Evolutionary conservation across 73 alveolate genomes (phyloP), one percentile per base, ranked within the genome.

Genomic region (Breviolum minutum): DNA sequence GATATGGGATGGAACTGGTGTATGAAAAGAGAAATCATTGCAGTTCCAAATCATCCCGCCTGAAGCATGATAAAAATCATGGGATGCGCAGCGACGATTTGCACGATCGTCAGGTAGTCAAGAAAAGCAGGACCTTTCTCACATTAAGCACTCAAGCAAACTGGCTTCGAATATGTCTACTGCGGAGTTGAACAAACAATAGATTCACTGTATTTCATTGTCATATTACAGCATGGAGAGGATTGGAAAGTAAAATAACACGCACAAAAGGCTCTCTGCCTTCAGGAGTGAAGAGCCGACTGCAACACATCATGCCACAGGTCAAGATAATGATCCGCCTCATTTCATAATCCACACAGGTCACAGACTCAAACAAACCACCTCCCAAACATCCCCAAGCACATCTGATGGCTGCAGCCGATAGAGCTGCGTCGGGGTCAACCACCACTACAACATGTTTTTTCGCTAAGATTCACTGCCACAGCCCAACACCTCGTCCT

Each of bases 261-360:
- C 54, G 5, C 54, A 40, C 54, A 40, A 40, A 40, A 40, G 54
- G 54, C 54, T 40, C 54, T 40, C 54, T 26, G 63, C 94, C 96
- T 74, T 90, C 96, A 11, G 96, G 96, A 9, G 96, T 90, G 30
- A 74, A 54, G 63, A 90, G 32, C 54, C 96, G 86, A 74, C 96
- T 90, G 96, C 96, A 90, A 68, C 96, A 90, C 96, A 90, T 90
- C 96, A 90, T 90, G 87, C 96, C 96, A 26, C 96, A 90, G 63
- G 96, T 90, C 16, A 90, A 63, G n/a, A 90, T 40, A 30, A 90
- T 90, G n/a, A 90, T 74, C 8, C 96, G 96, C 88, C 88, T 80
- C 40, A 64, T 63, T 5, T 17, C 83, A 66, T 83, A 48, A 12
- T n/a, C 66, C 66, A 29, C 79, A 69, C 27, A 24, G 26, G 19